Percentiles rank a stretch among this genome's conserved stretches.
phyloP scores from a whole-genome alignment of 176 grass and related monocot genomes.

The Ensete ventricosum region DNA sequence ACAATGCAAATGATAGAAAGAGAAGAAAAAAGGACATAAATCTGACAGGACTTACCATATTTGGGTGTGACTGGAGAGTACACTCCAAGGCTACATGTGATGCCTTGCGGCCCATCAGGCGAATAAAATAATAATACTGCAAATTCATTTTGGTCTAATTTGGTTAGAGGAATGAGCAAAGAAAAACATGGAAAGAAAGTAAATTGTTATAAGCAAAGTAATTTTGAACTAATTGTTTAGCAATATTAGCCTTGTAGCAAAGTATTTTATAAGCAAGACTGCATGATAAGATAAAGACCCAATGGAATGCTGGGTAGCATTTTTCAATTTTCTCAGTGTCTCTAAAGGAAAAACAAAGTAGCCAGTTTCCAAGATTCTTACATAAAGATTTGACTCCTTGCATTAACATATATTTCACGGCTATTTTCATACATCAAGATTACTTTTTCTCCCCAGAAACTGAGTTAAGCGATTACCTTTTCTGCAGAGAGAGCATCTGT shows the following conservation, averaged over 20 bases:
- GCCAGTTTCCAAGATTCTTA: too few species aligned
- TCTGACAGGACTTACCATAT: constrained; percentile 44
- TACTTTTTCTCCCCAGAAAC: neutral
- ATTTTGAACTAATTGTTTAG: neutral
- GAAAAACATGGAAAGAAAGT: neutral
- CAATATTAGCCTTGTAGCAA: neutral
- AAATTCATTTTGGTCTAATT: neutral
- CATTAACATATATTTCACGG: too few species aligned
- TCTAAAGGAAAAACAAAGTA: too few species aligned
- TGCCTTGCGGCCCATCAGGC: constrained; percentile 94
- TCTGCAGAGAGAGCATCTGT: constrained; percentile 95
- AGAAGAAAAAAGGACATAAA: neutral
- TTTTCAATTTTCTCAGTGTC: neutral
- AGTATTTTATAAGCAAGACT: neutral
- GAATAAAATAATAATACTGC: constrained; percentile 99
- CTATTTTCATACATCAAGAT: too few species aligned
- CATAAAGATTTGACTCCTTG: too few species aligned
- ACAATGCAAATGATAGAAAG: neutral
- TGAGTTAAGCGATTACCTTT: constrained; percentile 47
- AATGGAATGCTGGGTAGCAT: neutral
- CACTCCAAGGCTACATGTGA: constrained; percentile 98
- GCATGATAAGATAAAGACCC: neutral
- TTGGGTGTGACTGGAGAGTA: constrained; percentile 94
- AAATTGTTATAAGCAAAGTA: neutral
- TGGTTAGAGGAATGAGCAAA: neutral